Evolutionary conservation across 768 basidiomycete species (phyloP).

Genomic region (Serendipita vermifera): DNA sequence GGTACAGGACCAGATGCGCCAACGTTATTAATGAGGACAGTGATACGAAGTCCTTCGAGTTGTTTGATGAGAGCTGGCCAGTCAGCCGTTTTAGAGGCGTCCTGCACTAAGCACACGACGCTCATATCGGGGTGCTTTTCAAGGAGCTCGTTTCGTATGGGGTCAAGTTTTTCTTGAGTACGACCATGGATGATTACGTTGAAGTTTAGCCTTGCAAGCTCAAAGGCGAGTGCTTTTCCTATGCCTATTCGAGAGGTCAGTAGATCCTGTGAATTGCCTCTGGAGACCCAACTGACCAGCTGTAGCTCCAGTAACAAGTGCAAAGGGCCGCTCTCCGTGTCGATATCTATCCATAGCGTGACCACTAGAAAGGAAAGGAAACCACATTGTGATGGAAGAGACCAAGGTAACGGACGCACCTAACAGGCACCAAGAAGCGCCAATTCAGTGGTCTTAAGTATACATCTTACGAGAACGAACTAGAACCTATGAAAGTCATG

Average conservation of each 20-base stretch:
- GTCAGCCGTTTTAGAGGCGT: not conserved
- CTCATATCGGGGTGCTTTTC: not conserved
- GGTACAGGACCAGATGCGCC: not conserved
- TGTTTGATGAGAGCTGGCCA: not conserved
- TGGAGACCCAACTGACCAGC: too few relatives aligned
- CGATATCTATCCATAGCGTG: constrained; percentile 1
- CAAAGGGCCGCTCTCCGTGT: not conserved
- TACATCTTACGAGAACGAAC: too few relatives aligned
- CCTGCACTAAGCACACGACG: not conserved
- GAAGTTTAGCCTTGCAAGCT: not conserved
- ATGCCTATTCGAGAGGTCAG: too few relatives aligned
- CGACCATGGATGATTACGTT: not conserved
- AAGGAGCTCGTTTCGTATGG: not conserved
- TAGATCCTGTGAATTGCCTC: too few relatives aligned
- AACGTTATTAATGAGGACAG: not conserved
- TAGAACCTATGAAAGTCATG: too few relatives aligned
- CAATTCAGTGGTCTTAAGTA: too few relatives aligned
- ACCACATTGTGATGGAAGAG: too few relatives aligned
- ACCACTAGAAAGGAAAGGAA: not conserved
- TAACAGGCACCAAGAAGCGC: too few relatives aligned
- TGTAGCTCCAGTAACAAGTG: not conserved
- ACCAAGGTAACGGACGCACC: too few relatives aligned
- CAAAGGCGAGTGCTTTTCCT: not conserved
- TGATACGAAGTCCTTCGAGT: not conserved
- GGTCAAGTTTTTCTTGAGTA: not conserved